Base-by-base conservation (phyloP, 495 filamentous ascomycete genomes). In the Hyphodiscus hymeniophilus region DNA sequence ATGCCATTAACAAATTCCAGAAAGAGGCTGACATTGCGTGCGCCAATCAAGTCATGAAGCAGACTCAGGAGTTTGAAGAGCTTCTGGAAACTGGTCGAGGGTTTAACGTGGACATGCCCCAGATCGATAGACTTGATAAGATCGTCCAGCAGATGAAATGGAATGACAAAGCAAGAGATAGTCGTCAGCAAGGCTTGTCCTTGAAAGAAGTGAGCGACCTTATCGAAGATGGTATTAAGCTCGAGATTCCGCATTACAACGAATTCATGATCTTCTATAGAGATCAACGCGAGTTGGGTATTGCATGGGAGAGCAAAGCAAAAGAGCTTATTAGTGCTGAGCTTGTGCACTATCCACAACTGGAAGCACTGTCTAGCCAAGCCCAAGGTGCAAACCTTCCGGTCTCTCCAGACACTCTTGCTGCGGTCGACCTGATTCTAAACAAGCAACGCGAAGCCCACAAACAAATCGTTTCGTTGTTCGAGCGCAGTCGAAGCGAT, bases 401-500 rank as follows among this genome's bases (percentile, higher is more conserved):
- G 0, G 89, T 97, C 23, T 82, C 82, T 1, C 67, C 80, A 5
- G 84, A 91, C 28, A 96, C 89, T 0, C 71, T 94, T 11, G 79
- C 82, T 15, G 75, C 76, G 11, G 84, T 99, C 35, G 94, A 99
- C 58, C 84, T 87, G 43, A 95, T 96, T 49, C 72, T 99, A 48
- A 87, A 87, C 60, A 97, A 95, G 67, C 92, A 99, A 62, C 84
- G 94, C 39, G 92, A 97, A 62, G 89, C 90, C 1, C 89, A 95
- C 60, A 81, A 84, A 31, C 84, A 88, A 58, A 94, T 97, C 40
- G 66, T 87, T 38, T 77, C 81, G 21, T 66, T 97, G 1, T 89
- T 81, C 51, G 81, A 91, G 35, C 79, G 81, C 44, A 89, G 82
- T 51, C 83, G 80, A 52, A 71, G 89, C 22, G 66, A 74, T 6